Evolutionary conservation across 2,329 filamentous ascomycete genomes (phyloP).

Genomic region (Fusarium sp.): DNA sequence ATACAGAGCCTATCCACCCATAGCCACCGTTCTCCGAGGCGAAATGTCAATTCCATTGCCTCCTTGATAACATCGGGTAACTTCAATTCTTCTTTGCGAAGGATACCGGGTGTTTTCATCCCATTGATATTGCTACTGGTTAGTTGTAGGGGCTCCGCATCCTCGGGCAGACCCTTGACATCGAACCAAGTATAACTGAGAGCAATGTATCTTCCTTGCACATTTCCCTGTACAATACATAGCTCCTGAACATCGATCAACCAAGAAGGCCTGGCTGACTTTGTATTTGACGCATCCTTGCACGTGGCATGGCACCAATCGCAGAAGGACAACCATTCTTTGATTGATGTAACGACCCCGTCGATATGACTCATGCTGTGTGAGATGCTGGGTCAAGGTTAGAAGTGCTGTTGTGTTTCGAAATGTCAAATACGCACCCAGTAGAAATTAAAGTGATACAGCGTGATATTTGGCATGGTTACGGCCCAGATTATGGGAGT

Average conservation of each 20-base stretch:
- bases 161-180: fast-evolving
- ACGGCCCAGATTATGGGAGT: no score
- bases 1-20: not conserved
- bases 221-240: not conserved
- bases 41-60: not conserved
- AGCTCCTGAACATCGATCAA: not conserved
- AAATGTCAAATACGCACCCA: no score
- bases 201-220: not conserved
- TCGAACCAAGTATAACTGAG: not conserved
- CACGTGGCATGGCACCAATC: fast-evolving
- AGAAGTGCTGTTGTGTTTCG: no score
- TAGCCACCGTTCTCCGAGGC: not conserved
- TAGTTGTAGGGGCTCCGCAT: no score
- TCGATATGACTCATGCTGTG: fast-evolving
- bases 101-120: not conserved
- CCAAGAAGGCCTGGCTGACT: not conserved
- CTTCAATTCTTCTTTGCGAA: not conserved
- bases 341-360: not conserved
- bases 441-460: no score
- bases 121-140: fast-evolving
- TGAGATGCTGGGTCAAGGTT: no score
- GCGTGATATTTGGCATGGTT: no score
- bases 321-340: not conserved
- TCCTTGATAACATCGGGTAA: not conserved
- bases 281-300: fast-evolving